A percentile compares a stretch with the other conserved stretches of the same genome.
Evolutionary conservation across 169 alveolate species (phyloP).

Genomic region (Cryptosporidium baileyi): DNA sequence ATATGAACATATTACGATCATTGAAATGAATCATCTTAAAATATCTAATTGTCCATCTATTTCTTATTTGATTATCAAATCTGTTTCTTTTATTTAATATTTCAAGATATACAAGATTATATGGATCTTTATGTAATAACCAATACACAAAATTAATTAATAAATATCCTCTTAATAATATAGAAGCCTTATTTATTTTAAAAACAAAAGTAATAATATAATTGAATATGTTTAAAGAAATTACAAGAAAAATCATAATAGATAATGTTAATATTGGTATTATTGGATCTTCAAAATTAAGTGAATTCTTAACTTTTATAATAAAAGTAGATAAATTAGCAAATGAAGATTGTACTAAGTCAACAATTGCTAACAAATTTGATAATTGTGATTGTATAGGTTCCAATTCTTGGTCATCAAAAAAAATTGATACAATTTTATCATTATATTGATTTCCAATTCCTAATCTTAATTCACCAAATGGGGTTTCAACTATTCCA

Average conservation of each 20-base stretch:
- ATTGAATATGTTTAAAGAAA: not conserved
- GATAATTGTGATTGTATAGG: conserved; percentile 55
- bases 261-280: conserved; percentile 7
- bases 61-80: not conserved
- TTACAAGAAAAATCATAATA: not conserved
- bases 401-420: conserved; percentile 62
- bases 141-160: not conserved
- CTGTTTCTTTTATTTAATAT: conserved; percentile 18
- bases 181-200: not conserved
- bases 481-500: conserved; percentile 66
- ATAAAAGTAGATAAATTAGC: conserved; percentile 6
- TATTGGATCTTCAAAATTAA: conserved; percentile 58
- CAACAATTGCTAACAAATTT: conserved; percentile 11
- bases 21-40: not conserved
- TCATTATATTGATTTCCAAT: conserved; percentile 31
- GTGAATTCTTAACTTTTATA: conserved; percentile 40
- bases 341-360: conserved; percentile 46
- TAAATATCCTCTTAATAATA: not conserved
- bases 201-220: not conserved
- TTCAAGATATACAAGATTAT: conserved; percentile 26
- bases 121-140: conserved; percentile 30
- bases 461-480: conserved; percentile 57
- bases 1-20: conserved; percentile 13
- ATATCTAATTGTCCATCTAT: not conserved
- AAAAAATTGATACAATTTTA: conserved; percentile 45